Conservation (phyloP, 176 grass and related monocot genomes). For the Avena sativa region DNA sequence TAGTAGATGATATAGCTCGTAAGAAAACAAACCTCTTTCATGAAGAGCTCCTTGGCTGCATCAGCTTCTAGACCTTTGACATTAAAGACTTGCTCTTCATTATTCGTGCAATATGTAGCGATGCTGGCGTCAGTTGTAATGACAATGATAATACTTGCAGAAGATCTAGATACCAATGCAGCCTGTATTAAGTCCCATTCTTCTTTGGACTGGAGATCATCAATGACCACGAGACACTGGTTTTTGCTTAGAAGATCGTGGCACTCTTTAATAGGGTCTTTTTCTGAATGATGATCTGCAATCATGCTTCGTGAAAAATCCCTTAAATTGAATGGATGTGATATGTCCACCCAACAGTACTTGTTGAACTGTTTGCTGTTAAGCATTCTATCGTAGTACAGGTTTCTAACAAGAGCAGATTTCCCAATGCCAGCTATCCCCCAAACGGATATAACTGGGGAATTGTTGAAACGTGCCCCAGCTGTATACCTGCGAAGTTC, state of each 20-base stretch:
- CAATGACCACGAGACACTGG: neutral
- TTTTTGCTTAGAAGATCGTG: neutral
- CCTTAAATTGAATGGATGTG: conserved; percentile 11
- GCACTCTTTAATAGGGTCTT: neutral
- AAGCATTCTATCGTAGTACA: neutral
- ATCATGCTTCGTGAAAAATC: conserved; percentile 15
- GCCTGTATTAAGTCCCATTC: conserved; percentile 17
- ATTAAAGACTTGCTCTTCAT: neutral
- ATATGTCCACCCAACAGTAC: conserved; percentile 23
- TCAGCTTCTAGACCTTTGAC: conserved; percentile 18
- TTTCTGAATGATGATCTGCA: neutral
- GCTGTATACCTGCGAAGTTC: neutral
- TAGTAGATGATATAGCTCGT: neutral
- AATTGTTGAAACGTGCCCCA: neutral
- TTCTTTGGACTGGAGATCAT: conserved; percentile 10
- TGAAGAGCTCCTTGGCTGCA: conserved; percentile 6
- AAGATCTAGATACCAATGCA: neutral
- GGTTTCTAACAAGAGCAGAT: neutral
- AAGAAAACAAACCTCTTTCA: conserved; percentile 11
- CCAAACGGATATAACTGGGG: conserved; percentile 28
- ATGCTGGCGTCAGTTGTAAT: conserved; percentile 30
- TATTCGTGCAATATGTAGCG: conserved; percentile 12
- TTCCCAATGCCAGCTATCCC: conserved; percentile 33
- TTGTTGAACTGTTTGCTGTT: neutral
- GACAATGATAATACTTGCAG: conserved; percentile 12